These are phyloP conservation scores for Yamadazyma mexicana DNA, from an alignment of 1,139 yeast species.

Conservation along the genomic window DNA sequence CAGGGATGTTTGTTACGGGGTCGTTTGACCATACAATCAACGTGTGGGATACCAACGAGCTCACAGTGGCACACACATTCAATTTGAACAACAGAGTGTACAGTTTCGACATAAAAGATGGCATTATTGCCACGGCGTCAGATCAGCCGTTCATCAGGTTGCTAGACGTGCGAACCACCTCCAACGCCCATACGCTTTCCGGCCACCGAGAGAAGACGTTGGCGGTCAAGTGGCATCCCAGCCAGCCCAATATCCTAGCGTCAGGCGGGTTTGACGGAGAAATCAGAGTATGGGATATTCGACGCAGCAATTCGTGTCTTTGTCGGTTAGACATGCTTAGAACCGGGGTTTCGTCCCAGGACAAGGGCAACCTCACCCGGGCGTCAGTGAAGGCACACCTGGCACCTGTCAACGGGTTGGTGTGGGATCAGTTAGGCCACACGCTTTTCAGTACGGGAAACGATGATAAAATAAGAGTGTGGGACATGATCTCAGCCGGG, in stretches of 20 bases:
- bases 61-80: slow-evolving; percentile 66
- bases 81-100: slow-evolving; percentile 53
- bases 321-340: slow-evolving; percentile 56
- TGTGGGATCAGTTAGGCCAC: slow-evolving; percentile 67
- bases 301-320: slow-evolving; percentile 66
- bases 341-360: slow-evolving; percentile 24
- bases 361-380: slow-evolving; percentile 26
- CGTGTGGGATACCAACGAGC: slow-evolving; percentile 76
- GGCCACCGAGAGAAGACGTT: slow-evolving; percentile 67
- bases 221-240: slow-evolving; percentile 78
- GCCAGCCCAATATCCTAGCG: slow-evolving; percentile 57
- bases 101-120: slow-evolving; percentile 51
- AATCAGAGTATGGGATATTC: slow-evolving; percentile 70
- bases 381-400: slow-evolving; percentile 63
- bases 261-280: slow-evolving; percentile 80
- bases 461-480: slow-evolving; percentile 73
- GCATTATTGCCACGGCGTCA: slow-evolving; percentile 67
- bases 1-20: slow-evolving; percentile 80
- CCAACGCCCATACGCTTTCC: slow-evolving; percentile 66
- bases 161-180: slow-evolving; percentile 68
- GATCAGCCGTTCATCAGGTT: slow-evolving; percentile 72
- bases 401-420: slow-evolving; percentile 72
- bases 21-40: slow-evolving; percentile 79
- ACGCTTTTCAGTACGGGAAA: slow-evolving; percentile 65
- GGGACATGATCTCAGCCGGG: slow-evolving; percentile 59